Evolutionary conservation across 2,329 filamentous ascomycete species (phyloP), one percentile per base, ranked within the genome.

Genomic region (Stachybotrys chlorohalonatus): DNA sequence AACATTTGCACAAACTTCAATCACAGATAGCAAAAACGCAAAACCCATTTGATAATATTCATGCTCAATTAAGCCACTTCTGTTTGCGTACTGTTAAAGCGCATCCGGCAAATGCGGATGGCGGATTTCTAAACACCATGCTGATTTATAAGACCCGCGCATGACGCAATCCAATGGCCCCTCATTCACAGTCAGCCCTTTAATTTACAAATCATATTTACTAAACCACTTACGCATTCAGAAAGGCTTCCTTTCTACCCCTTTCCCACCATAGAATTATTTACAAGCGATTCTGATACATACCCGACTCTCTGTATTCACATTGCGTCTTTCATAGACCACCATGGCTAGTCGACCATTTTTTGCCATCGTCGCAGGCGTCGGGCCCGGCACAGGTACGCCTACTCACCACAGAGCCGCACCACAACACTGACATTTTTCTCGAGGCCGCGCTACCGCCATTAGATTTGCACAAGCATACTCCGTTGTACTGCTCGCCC

Each of bases 401-500:
- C 49, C 24, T 6, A 11, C n/a, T 49, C 55, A 15, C 36, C 8
- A 5, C 5, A 42, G 36, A 9, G 13, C 13, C 36, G 13, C 2
- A 30, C 16, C 15, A 48, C 45, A 51, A 49, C 32, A 51, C 24
- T 51, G 7, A 51, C 15, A 2, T 15, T 11, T 3, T 5, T 11
- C 49, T 1, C 36, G 42, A 75, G 76, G 77, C 59, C 66, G 73
- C 47, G 70, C 78, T 2, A 67, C 74, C 7, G 84, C 84, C 17
- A 71, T 80, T 53, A 78, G 77, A 55, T 87, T 87, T 65, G 77
- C 82, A 46, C 71, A 83, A 57, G 64, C 78, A 8, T 94, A 93
- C 64, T 82, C 87, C 0, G 85, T 93, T 1, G 85, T 89, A 1
- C 75, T 93, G 1, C 79, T 93, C n/a, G 83, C 89, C 11, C 85